Base-by-base conservation (phyloP, 2,329 filamentous ascomycete species). In the Pseudogymnoascus sp. region DNA sequence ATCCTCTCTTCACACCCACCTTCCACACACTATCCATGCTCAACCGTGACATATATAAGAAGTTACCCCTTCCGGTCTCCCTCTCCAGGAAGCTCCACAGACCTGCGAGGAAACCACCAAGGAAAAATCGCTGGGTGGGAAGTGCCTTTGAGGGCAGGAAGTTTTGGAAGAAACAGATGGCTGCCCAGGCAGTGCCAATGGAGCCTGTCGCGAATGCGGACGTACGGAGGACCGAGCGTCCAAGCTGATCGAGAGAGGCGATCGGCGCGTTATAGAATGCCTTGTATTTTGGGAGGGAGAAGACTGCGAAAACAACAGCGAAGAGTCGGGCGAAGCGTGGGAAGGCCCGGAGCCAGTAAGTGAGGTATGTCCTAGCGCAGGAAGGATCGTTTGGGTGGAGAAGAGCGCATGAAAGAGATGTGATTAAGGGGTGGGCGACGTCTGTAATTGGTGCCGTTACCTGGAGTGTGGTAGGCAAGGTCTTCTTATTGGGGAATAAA, bases 321-420 rank as follows among this genome's bases (percentile, higher is more conserved):
- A 95, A 88, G 78, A 95, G 84, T 65, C 90, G 89, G 5, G 88
- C 86, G 28, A 96, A 79, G 0, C 84, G 80, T 0, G 93, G 92
- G 75, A 96, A 95, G 1, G 91, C 88, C 63, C 85, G 84, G 64
- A 96, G 85, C 84, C 90, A 93, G 76, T 95, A 96, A 65, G 90
- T 90, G 53, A 97, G 78, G 73, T 93, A 96, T 2, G 91, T 96
- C 31, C 90, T 89, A 38, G 88, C 83, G 75, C 93, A 99, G 16
- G 90, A 96, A 1, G 93, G 93, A 70, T 96, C 90, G 16, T 84
- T 81, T 0, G 93, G 93, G 73, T 99, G 93, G 2, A 97, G 84
- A 1, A 93, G 83, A 0, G 93, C 93, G 76, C 95, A 99, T 46
- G 91, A 93, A 18, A 97, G 84, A 25, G 87, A 88, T 8, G 84